Conservation (phyloP, 306 rosid genomes). For the Cyamopsis tetragonoloba region DNA sequence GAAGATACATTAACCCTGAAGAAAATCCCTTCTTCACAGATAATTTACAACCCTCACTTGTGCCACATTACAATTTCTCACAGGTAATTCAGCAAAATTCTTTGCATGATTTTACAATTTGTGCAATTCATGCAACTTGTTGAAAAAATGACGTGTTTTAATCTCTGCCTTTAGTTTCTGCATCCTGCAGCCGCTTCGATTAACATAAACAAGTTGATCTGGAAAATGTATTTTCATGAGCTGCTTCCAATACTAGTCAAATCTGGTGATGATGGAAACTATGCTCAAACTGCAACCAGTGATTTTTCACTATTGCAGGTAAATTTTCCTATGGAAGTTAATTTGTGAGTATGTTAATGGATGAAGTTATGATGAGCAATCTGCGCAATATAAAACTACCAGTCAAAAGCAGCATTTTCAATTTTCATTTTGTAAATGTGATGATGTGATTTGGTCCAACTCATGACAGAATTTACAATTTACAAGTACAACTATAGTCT, state of each 20-base stretch:
- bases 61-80: conserved; percentile 34
- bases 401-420: not conserved
- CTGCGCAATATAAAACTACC: not conserved
- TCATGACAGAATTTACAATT: no score
- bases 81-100: conserved; percentile 29
- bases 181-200: conserved; percentile 53
- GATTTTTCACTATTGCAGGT: conserved; percentile 80
- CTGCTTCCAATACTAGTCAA: conserved; percentile 50
- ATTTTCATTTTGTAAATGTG: not conserved
- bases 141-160: not conserved
- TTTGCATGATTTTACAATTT: not conserved
- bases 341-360: not conserved
- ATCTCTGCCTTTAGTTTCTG: conserved; percentile 38
- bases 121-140: not conserved
- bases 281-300: conserved; percentile 61
- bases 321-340: not conserved
- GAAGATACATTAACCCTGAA: conserved; percentile 58
- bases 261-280: conserved; percentile 65
- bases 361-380: not conserved
- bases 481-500: no score
- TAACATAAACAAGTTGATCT: conserved; percentile 49
- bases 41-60: conserved; percentile 41
- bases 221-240: conserved; percentile 49
- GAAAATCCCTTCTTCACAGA: conserved; percentile 57
- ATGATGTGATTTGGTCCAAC: not conserved